phyloP scores from a whole-genome alignment of 345 rosid species.

The Trapa incisa region DNA sequence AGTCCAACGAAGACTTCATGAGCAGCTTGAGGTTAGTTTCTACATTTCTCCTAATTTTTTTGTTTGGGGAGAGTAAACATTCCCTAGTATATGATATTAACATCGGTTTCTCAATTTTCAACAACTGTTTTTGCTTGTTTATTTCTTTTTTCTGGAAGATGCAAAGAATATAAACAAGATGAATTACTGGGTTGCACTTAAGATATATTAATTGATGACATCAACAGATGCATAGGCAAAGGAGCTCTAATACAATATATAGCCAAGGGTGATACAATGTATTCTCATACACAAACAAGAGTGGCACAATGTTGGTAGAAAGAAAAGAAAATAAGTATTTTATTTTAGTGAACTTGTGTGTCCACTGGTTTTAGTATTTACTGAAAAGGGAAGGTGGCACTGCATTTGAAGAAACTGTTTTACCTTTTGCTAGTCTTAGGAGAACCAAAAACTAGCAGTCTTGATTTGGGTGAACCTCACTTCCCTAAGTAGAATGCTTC shows the following conservation, averaged over 20 bases:
- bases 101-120: not conserved
- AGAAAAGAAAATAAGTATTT: not conserved
- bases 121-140: not conserved
- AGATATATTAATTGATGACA: not conserved
- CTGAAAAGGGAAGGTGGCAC: not conserved
- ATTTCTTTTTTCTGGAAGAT: not conserved
- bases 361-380: not conserved
- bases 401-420: not conserved
- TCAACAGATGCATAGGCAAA: not conserved
- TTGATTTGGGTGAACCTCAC: not conserved
- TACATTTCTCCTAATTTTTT: not conserved
- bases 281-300: not conserved
- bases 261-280: too few relatives aligned
- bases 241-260: too few relatives aligned
- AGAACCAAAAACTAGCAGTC: not conserved
- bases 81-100: not conserved
- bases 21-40: conserved; percentile 79
- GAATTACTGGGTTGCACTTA: not conserved
- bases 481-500: not conserved
- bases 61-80: not conserved
- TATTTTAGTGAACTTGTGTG: not conserved
- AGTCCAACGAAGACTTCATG: conserved; percentile 86
- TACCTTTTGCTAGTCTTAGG: not conserved
- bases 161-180: not conserved
- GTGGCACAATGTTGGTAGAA: not conserved